Conservation (phyloP, 768 basidiomycete genomes). For the Russula griseocarnosa region DNA sequence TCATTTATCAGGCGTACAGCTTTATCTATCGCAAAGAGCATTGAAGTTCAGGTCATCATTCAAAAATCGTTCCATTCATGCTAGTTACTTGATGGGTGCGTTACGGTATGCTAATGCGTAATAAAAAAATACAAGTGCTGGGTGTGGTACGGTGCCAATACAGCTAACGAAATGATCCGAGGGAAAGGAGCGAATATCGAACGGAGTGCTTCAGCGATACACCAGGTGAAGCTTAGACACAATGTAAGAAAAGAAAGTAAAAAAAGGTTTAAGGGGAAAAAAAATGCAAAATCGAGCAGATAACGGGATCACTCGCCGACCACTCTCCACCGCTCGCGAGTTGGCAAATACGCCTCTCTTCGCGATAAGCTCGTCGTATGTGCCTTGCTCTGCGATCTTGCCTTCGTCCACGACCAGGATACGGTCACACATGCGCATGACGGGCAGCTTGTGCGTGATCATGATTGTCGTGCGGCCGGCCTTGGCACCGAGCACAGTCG, state of each 20-base stretch:
- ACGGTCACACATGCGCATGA: conserved; percentile 91
- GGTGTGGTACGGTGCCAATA: conserved; percentile 2
- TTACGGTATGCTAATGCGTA: conserved; percentile 13
- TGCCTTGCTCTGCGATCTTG: conserved; percentile 69
- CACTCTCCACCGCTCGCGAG: conserved; percentile 79
- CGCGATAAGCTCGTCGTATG: conserved; percentile 65
- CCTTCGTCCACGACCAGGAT: conserved; percentile 82
- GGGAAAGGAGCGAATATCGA: conserved; percentile 19
- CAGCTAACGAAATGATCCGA: conserved; percentile 4
- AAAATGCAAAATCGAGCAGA: neutral
- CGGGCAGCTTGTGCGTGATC: conserved; percentile 87
- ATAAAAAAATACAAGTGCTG: conserved; percentile 13
- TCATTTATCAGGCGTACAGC: too few species aligned
- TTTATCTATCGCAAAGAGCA: neutral
- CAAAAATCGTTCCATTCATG: conserved; percentile 22
- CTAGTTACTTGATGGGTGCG: neutral
- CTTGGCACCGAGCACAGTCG: conserved; percentile 63
- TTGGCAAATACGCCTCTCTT: conserved; percentile 68
- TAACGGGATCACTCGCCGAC: conserved; percentile 32
- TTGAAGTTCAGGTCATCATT: conserved; percentile 9
- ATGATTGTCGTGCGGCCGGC: conserved; percentile 79
- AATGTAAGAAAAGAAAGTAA: neutral
- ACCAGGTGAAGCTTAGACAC: conserved; percentile 14
- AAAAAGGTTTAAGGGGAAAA: neutral
- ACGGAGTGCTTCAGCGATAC: conserved; percentile 12